Percentiles rank a stretch among this genome's conserved stretches.
Conservation (phyloP, 2,329 filamentous ascomycete genomes). For the Coniochaeta prunicola region DNA sequence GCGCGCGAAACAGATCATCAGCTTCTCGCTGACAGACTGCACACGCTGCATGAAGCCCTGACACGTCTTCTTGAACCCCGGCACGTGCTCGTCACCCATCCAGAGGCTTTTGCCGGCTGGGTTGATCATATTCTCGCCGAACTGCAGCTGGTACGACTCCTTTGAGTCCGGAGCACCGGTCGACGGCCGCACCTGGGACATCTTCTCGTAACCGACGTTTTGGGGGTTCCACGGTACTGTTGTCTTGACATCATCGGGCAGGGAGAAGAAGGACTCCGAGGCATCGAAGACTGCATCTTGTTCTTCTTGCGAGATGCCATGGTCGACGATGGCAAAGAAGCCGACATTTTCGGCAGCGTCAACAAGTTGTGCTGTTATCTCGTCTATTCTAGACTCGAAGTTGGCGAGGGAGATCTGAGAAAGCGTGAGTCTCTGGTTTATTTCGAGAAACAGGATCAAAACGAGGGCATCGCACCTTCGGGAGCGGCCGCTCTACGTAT, state of each 20-base stretch:
- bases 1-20: slow-evolving; percentile 48
- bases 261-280: slow-evolving; percentile 42
- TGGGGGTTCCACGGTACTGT: slow-evolving; percentile 39
- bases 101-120: slow-evolving; percentile 14
- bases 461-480: slow-evolving; percentile 5
- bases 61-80: slow-evolving; percentile 40
- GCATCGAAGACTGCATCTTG: slow-evolving; percentile 32
- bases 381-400: slow-evolving; percentile 43
- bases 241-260: slow-evolving; percentile 39
- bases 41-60: slow-evolving; percentile 20
- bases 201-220: slow-evolving; percentile 52
- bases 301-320: slow-evolving; percentile 30
- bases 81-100: slow-evolving; percentile 23
- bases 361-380: slow-evolving; percentile 44
- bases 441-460: not conserved
- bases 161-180: slow-evolving; percentile 49
- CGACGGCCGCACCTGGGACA: slow-evolving; percentile 45
- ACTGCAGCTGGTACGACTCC: slow-evolving; percentile 53
- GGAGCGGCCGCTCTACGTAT: slow-evolving; percentile 8
- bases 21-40: slow-evolving; percentile 39
- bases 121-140: slow-evolving; percentile 23
- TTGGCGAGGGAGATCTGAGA: slow-evolving; percentile 44
- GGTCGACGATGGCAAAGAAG: slow-evolving; percentile 50
- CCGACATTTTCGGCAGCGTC: slow-evolving; percentile 49
- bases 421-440: slow-evolving; percentile 10